These are phyloP conservation scores for Sedum album DNA, from an alignment of 164 flowering plant genomes.

Conservation along the genomic window DNA sequence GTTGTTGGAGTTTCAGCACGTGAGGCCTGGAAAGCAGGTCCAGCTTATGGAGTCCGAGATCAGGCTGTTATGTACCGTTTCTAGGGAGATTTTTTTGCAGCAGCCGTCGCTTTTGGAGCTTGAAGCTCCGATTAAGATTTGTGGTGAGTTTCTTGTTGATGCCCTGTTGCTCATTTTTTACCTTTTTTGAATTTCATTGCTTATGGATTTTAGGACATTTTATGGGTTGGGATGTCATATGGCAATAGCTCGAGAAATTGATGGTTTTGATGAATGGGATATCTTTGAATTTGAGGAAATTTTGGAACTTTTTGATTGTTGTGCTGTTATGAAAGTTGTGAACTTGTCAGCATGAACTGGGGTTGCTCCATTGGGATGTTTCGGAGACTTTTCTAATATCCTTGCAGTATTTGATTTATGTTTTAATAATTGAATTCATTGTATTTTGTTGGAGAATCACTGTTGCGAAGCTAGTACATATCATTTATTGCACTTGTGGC, in stretches of 20 bases:
- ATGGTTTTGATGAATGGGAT: neutral
- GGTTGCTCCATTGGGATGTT: neutral
- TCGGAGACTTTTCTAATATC: neutral
- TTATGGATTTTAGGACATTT: neutral
- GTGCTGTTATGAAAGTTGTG: neutral
- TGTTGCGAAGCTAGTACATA: neutral
- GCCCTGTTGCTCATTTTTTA: neutral
- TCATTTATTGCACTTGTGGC: neutral
- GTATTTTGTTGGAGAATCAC: neutral
- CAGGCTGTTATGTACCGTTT: constrained; percentile 35
- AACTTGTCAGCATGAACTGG: neutral
- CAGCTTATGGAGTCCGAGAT: constrained; percentile 36
- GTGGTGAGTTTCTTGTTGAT: constrained; percentile 31
- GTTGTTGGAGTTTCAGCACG: constrained; percentile 25
- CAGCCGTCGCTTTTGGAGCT: constrained; percentile 50
- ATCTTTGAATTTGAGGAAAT: neutral
- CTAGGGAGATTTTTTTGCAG: constrained; percentile 39
- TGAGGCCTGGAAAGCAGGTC: constrained; percentile 28
- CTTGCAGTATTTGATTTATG: neutral
- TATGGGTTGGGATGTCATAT: no score
- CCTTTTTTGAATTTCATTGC: neutral
- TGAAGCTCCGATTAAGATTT: constrained; percentile 55
- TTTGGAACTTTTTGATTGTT: neutral
- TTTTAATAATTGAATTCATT: neutral
- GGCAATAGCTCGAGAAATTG: neutral